phyloP scores from a whole-genome alignment of 352 stramenopile genomes.

The Pythium monospermum region DNA sequence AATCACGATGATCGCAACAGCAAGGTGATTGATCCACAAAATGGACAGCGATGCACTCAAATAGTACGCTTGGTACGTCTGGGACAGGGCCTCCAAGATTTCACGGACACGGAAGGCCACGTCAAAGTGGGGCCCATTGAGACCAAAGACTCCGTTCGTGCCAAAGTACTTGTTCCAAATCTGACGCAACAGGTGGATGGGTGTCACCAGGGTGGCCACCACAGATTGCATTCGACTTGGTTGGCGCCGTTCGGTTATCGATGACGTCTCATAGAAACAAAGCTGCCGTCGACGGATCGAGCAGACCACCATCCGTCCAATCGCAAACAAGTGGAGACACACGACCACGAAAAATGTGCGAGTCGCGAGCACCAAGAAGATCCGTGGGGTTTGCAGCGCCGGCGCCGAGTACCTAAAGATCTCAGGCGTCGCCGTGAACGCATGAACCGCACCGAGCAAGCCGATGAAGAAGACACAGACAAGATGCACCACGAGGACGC shows the following conservation, averaged over 20 bases:
- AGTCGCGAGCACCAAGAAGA: constrained; percentile 1
- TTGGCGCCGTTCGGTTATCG: background rate
- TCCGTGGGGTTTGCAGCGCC: constrained; percentile 1
- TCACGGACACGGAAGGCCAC: constrained; percentile 6
- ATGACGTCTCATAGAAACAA: background rate
- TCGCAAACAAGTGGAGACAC: constrained; percentile 3
- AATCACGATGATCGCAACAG: constrained; percentile 3
- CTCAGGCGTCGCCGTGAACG: constrained; percentile 1
- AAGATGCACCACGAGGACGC: constrained; percentile 1
- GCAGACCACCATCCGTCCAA: background rate
- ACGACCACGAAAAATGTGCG: background rate
- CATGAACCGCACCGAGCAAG: background rate
- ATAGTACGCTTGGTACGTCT: constrained; percentile 16
- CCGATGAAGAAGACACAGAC: background rate
- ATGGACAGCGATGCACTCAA: background rate
- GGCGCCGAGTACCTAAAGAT: constrained; percentile 4
- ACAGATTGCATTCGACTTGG: background rate
- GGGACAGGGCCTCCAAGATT: constrained; percentile 7
- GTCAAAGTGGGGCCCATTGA: constrained; percentile 10
- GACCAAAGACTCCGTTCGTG: background rate
- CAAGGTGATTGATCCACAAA: constrained; percentile 7
- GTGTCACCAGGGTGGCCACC: background rate
- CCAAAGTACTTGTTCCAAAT: constrained; percentile 2
- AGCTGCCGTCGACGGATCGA: constrained; percentile 4
- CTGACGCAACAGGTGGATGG: background rate